Conservation (phyloP, 768 basidiomycete genomes). For the Coprinopsis sp. region DNA sequence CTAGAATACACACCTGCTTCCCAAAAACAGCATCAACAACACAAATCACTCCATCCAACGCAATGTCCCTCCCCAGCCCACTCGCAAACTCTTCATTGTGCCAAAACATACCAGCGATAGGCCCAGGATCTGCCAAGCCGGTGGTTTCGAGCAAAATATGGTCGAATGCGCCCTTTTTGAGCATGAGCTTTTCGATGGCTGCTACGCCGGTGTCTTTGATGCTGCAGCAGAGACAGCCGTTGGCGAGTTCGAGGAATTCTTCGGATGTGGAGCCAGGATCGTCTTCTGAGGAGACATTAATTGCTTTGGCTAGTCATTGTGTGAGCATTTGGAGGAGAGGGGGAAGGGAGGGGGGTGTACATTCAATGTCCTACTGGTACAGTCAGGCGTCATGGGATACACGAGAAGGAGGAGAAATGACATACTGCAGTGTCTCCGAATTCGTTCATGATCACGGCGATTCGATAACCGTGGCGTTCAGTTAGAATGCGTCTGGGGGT, state of each 20-base stretch:
- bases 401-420: slow-evolving; percentile 9
- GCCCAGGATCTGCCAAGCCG: slow-evolving; percentile 93
- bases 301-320: slow-evolving; percentile 61
- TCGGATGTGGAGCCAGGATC: slow-evolving; percentile 66
- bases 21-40: slow-evolving; percentile 91
- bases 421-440: slow-evolving; percentile 92
- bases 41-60: slow-evolving; percentile 85
- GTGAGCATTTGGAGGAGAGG: slow-evolving; percentile 2
- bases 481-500: slow-evolving; percentile 74
- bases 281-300: slow-evolving; percentile 71
- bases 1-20: slow-evolving; percentile 26
- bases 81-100: slow-evolving; percentile 75
- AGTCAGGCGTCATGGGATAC: slow-evolving; percentile 12
- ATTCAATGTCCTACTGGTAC: slow-evolving; percentile 76
- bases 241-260: slow-evolving; percentile 88
- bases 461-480: slow-evolving; percentile 89
- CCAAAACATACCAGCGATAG: slow-evolving; percentile 86
- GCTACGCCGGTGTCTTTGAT: slow-evolving; percentile 92
- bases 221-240: slow-evolving; percentile 98
- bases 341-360: slow-evolving; percentile 35
- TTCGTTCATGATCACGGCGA: slow-evolving; percentile 98
- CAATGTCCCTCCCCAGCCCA: slow-evolving; percentile 65
- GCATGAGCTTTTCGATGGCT: slow-evolving; percentile 91
- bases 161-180: slow-evolving; percentile 83
- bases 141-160: slow-evolving; percentile 96